Evolutionary conservation across 345 rosid species (phyloP).

Genomic region (Eucalyptus polybractea): DNA sequence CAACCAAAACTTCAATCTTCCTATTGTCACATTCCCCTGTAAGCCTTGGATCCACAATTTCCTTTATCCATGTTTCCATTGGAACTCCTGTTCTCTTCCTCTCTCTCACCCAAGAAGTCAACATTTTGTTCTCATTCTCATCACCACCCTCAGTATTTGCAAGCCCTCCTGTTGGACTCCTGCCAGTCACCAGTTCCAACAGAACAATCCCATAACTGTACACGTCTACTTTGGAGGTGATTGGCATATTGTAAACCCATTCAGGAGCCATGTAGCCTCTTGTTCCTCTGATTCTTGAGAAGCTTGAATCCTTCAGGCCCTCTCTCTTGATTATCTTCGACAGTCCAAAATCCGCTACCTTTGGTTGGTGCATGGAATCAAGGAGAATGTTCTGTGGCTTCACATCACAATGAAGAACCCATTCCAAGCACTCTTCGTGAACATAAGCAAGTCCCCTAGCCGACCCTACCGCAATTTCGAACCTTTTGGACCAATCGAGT

Average conservation of each 20-base stretch:
- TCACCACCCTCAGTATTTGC: neutral
- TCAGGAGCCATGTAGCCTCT: too few species aligned
- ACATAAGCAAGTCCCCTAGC: too few species aligned
- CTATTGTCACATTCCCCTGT: neutral
- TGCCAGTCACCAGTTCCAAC: neutral
- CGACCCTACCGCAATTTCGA: too few species aligned
- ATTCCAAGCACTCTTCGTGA: too few species aligned
- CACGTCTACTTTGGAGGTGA: slow-evolving; percentile 19
- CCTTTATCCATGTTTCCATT: neutral
- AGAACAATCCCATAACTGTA: slow-evolving; percentile 22
- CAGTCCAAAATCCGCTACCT: too few species aligned
- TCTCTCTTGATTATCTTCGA: too few species aligned
- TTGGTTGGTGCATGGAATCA: too few species aligned
- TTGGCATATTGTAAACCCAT: neutral
- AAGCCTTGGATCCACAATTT: slow-evolving; percentile 1
- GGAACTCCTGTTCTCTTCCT: neutral
- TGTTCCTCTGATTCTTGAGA: too few species aligned
- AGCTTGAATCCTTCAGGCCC: too few species aligned
- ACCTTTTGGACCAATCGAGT: too few species aligned
- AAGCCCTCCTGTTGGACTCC: neutral
- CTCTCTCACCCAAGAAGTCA: neutral
- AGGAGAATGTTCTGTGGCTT: too few species aligned
- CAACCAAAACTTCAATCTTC: neutral
- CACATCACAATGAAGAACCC: too few species aligned
- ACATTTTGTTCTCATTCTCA: neutral